These are phyloP conservation scores for Amanita inopinata DNA, from an alignment of 768 basidiomycete genomes.

Conservation along the genomic window DNA sequence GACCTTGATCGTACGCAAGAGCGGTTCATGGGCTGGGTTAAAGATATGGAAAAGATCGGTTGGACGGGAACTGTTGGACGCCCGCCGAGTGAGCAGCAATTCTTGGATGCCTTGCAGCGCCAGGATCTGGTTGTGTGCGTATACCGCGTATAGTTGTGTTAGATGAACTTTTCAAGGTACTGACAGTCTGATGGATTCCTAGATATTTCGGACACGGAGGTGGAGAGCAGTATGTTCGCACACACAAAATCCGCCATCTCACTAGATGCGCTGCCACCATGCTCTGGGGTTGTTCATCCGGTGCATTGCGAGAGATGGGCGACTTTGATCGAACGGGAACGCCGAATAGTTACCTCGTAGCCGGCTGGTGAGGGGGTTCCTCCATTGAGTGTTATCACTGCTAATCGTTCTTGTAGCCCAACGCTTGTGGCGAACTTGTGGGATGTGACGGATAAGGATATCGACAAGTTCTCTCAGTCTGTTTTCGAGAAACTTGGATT, in stretches of 20 bases:
- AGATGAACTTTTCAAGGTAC: not conserved
- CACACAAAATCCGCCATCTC: constrained; percentile 75
- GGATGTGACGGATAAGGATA: constrained; percentile 98
- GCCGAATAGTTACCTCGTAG: constrained; percentile 93
- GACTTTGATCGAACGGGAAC: constrained; percentile 91
- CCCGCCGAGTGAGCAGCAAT: constrained; percentile 75
- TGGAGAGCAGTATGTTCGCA: constrained; percentile 88
- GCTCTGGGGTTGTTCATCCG: constrained; percentile 99
- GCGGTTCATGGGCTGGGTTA: constrained; percentile 72
- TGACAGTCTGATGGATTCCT: not conserved
- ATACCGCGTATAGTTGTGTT: too few relatives aligned
- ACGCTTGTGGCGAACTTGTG: constrained; percentile 91
- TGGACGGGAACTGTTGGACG: constrained; percentile 81
- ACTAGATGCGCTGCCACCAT: constrained; percentile 86
- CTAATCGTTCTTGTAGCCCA: constrained; percentile 42
- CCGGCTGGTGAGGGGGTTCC: constrained; percentile 68
- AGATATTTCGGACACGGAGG: constrained; percentile 98
- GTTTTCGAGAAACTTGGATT: constrained; percentile 72
- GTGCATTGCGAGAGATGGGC: constrained; percentile 79
- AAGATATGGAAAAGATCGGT: constrained; percentile 58
- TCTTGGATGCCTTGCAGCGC: constrained; percentile 58
- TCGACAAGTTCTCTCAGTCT: constrained; percentile 82
- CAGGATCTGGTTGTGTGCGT: constrained; percentile 89
- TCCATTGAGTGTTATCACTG: not conserved
- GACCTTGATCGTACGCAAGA: constrained; percentile 80